Base-by-base conservation (phyloP, 352 stramenopile genomes). In the Pythium angustatum region DNA sequence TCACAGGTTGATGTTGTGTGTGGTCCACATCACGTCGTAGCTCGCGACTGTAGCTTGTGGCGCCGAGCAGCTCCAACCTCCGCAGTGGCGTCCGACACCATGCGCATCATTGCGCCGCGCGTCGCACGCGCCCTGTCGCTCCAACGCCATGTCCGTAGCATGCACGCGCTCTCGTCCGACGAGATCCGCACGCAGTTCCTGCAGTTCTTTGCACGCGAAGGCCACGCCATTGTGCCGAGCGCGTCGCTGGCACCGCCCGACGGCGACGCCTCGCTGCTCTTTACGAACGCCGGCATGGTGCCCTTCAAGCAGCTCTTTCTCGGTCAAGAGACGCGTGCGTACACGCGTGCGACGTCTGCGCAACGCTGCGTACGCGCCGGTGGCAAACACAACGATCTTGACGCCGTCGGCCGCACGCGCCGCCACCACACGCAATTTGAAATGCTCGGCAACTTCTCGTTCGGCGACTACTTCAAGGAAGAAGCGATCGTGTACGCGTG, bases 361-460 rank as follows among this genome's bases (percentile, higher is more conserved):
- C 97, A 99, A 79, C 99, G 99, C 75, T 99, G 97, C 77, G 99
- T 99, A 71, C 93, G 97, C 48, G 97, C 97, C 22, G 97, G 97
- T 38, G 98, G 98, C 21, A 99, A 99, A 75, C 98, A 99, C 83
- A 99, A 99, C 75, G 98, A 99, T 80, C 87, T 99, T 34, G 98
- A 99, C 60, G 97, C 99, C 76, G 97, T 99, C 12, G 98, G 98
- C 43, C 94, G 96, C 68, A 97, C 99, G 81, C 97, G 96, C 27
- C 99, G 99, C 77, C 98, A 99, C 79, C 98, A 99, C 76, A 99
- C 98, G 22, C 99, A 99, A 75, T 99, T 99, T 75, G 97, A 99
- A 73, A 99, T 99, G 98, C 78, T 99, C 33, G 98, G 98, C 28
- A 98, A 96, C 67, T 99, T 97, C 96, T 98, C 81, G 38, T 99